Evolutionary conservation across 805 yeast species (phyloP), one percentile per base, ranked within the genome.

Genomic region (Candida tibetensis): DNA sequence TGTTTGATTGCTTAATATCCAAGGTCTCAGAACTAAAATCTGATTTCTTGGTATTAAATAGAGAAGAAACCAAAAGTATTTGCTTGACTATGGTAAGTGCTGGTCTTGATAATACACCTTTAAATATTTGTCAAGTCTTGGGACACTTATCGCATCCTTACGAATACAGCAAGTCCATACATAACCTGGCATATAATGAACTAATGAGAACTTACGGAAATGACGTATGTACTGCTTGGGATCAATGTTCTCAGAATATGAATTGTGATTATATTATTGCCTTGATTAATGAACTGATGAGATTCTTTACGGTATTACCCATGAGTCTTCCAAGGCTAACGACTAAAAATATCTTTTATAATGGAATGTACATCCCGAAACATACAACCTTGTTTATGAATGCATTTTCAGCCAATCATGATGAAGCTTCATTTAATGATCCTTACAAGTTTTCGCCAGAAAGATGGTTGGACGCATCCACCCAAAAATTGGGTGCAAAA

Each of bases 61-160:
- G 45, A 2, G 57, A 57, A 6, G 86, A 82, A 49, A 52, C 79
- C 34, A 65, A 66, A 31, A 76, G 85, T 31, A 69, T 81, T 4
- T 83, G 90, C 51, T 62, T 84, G 28, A 81, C 90, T 0, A 77
- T 83, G 82, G 81, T 84, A 0, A 81, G 88, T 47, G 93, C 90
- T 6, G 93, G 93, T 0, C 60, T 84, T 17, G 91, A 84, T 52
- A 84, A 85, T 45, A 75, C 82, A 0, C 81, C 88, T 0, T 64
- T 82, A 22, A 82, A 77, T 32, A 64, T 83, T 34, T 74, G 75
- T 44, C 79, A 82, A 44, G 66, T 81, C 6, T 52, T 82, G 46
- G 84, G 84, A 1, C 83, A 79, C 28, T 59, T 84, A 29, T 70
- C 82, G 5, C 66, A 69, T 13, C 68, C 69, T 2, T 45, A 40